Evolutionary conservation across 164 flowering plant species (phyloP), one percentile per base, ranked within the genome.

Genomic region (Macadamia integrifolia): DNA sequence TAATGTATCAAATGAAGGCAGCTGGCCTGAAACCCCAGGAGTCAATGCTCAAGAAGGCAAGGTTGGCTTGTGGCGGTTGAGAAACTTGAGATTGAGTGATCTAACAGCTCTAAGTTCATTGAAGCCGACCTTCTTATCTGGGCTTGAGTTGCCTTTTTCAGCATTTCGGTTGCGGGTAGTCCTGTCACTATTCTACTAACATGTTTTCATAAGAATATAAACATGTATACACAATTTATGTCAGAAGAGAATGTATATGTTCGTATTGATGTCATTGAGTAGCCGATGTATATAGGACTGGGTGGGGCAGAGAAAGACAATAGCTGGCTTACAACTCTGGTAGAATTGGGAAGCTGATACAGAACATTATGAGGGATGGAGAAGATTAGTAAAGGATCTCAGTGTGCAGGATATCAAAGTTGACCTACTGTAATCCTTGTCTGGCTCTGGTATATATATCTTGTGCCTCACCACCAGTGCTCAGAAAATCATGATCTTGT

Each of bases 321-420:
- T 88, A 32, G 82, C 88, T 40, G 97, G 94, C 28, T 91, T 94
- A 57, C 97, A 91, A 62, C 82, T 91, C 31, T 88, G 94, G 97
- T 91, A 94, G 97, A 91, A 91, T 44, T 91, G 94, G 94, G 97
- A 91, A 80, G 92, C 87, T 30, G 97, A 91, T 69, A 64, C 79
- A 43, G 68, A 60, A 66, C 79, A 80, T 67, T 89, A 91, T 65
- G 5, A 46, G 60, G 92, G 89, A 68, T 91, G 97, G 97, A 50
- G 67, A 65, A 74, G 85, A 66, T 79, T 91, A 52, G 66, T 88
- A 9, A 63, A 82, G 64, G 94, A 91, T 74, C 91, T 91, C 0
- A 57, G 60, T 28, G 65, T 75, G 12, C 76, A 75, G 69, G 68
- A 84, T 58, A 85, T 91, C 9, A 83, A 78, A 82, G 86, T 87